These are phyloP conservation scores for Yamadazyma nakazawae DNA, from an alignment of 805 yeast species.

Conservation along the genomic window DNA sequence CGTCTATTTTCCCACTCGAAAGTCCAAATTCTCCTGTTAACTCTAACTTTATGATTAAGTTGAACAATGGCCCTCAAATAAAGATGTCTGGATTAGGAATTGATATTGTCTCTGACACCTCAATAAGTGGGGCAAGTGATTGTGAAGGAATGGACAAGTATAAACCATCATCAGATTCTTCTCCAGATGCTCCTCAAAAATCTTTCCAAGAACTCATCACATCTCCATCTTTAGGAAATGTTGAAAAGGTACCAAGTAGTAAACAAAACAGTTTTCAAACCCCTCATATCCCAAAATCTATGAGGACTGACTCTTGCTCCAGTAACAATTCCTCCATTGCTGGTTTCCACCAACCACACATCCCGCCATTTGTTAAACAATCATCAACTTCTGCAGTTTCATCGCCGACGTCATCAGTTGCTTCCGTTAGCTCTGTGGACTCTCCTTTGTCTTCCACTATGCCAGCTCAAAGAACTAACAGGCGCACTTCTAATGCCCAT, in stretches of 20 bases:
- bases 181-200: constrained; percentile 2
- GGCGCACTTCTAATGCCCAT: neutral
- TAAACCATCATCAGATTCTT: constrained; percentile 1
- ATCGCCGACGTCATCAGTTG: constrained; percentile 14
- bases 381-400: constrained; percentile 8
- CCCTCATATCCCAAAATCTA: neutral
- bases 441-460: neutral
- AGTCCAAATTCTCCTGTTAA: constrained; percentile 21
- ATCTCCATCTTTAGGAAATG: constrained; percentile 3
- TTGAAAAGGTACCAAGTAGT: neutral
- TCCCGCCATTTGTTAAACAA: constrained; percentile 10
- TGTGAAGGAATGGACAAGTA: constrained; percentile 1
- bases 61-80: constrained; percentile 13
- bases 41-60: constrained; percentile 19
- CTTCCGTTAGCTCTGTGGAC: constrained; percentile 12
- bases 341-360: constrained; percentile 11
- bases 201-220: constrained; percentile 1
- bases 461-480: constrained; percentile 1
- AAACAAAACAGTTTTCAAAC: neutral
- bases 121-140: constrained; percentile 5
- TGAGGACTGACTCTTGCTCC: constrained; percentile 6
- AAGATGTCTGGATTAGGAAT: constrained; percentile 34
- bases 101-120: constrained; percentile 19
- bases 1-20: constrained; percentile 31
- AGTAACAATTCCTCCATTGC: constrained; percentile 9